Evolutionary conservation across 345 rosid genomes (phyloP).

Genomic region (Turritis glabra): DNA sequence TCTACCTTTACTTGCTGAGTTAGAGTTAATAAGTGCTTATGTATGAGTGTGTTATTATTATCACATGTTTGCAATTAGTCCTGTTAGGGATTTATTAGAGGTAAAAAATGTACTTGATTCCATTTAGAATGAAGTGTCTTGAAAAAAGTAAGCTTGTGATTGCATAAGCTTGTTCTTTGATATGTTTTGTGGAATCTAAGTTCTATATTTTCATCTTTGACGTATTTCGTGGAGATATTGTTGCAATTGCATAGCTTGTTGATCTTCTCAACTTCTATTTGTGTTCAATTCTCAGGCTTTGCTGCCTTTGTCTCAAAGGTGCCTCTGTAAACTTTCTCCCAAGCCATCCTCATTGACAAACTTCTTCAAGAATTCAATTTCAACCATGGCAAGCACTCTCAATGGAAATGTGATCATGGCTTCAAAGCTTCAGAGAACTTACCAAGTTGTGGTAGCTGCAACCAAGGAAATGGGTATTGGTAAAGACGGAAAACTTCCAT

Average conservation of each 20-base stretch:
- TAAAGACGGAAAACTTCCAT: slow-evolving; percentile 81
- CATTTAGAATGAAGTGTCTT: background rate
- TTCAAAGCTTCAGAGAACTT: slow-evolving; percentile 57
- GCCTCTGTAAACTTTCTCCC: slow-evolving; percentile 41
- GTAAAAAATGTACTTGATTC: background rate
- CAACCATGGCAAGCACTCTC: slow-evolving; percentile 41
- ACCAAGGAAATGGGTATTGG: slow-evolving; percentile 92
- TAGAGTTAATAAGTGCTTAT: background rate
- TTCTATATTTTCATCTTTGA: background rate
- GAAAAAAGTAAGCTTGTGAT: background rate
- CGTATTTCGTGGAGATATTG: background rate
- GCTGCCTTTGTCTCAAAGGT: slow-evolving; percentile 45
- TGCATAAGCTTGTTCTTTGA: background rate
- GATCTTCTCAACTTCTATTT: slow-evolving; percentile 4
- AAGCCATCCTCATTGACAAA: slow-evolving; percentile 21
- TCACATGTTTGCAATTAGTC: background rate
- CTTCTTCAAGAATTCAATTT: slow-evolving; percentile 32
- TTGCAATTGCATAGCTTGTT: slow-evolving; percentile 7
- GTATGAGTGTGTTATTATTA: background rate
- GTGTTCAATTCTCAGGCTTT: slow-evolving; percentile 42
- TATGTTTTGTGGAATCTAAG: background rate
- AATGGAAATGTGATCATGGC: slow-evolving; percentile 49
- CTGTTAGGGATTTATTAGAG: background rate
- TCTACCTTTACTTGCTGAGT: background rate
- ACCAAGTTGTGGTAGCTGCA: slow-evolving; percentile 89